Base-by-base conservation (phyloP, 495 filamentous ascomycete genomes). In the Neurospora terricola region DNA sequence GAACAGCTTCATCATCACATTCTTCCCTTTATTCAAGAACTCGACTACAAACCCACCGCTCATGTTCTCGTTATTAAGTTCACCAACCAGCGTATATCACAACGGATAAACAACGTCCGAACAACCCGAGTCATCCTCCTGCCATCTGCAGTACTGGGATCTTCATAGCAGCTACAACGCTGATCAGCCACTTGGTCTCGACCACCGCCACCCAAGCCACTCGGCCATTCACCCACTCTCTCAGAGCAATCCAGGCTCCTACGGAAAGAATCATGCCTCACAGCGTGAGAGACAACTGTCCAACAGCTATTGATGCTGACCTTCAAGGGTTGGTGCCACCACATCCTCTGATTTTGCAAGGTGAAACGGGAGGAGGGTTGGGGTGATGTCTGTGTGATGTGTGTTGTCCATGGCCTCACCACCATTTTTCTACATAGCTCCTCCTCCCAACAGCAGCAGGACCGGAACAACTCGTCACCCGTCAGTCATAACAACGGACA, bases 201-300 rank as follows among this genome's bases (percentile, higher is more conserved):
- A 66, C 27, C 27, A 66, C 54, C 54, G 14, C 27, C 54, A 66
- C 27, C 0, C 12, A 36, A 34, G 14, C 27, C 54, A 66, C 54
- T 5, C 27, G 0, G 0, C 27, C 27, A 66, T 18, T 16, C 30
- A 5, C 27, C 54, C 27, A 34, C 27, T 36, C 14, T 66, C 14
- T 2, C 30, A 66, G 1, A 66, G 14, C 1, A 66, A 36, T 66
- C 0, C 54, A 34, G 1, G 27, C 23, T 30, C 0, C 27, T 14
- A 9, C 71, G 1, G 2, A 30, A 6, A 72, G 59, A 69, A 38
- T 18, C 75, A 78, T 78, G 75, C 77, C 77, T 66, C 73, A 78
- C 69, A 71, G 45, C 39, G 73, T 77, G 62, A 69, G 40, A 66
- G 73, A 75, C 6, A 66, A 34, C 12, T 34, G 6, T 45, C 43